A percentile compares a stretch with the other conserved stretches of the same genome.
These are phyloP conservation scores for Mortierella polycephala DNA, from an alignment of 371 early-diverging fungal genomes.

Conservation along the genomic window DNA sequence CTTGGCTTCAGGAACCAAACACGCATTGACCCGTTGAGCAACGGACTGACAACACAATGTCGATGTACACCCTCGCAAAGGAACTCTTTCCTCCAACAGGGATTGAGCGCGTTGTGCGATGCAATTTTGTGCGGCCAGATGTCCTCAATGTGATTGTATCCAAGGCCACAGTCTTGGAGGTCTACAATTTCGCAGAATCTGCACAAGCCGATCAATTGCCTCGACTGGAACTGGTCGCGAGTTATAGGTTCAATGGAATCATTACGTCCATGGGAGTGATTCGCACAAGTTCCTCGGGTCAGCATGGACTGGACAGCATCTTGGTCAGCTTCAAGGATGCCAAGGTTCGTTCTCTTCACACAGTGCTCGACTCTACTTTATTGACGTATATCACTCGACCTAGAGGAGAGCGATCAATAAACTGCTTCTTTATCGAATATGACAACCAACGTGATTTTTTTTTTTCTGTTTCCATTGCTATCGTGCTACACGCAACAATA, in stretches of 20 bases:
- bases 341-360: conserved; percentile 70
- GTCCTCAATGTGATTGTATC: conserved; percentile 83
- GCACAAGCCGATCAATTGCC: conserved; percentile 65
- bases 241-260: conserved; percentile 83
- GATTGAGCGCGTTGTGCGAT: conserved; percentile 79
- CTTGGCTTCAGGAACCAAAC: too few relatives aligned
- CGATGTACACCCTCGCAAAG: conserved; percentile 79
- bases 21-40: background rate
- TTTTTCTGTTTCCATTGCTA: conserved; percentile 5
- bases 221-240: conserved; percentile 77
- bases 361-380: background rate
- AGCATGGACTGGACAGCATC: conserved; percentile 84
- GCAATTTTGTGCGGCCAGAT: conserved; percentile 78
- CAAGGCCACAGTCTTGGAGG: conserved; percentile 79
- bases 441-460: conserved; percentile 1
- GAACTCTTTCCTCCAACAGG: conserved; percentile 84
- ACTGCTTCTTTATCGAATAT: conserved; percentile 21
- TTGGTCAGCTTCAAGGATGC: conserved; percentile 92
- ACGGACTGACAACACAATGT: conserved; percentile 29
- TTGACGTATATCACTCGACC: background rate
- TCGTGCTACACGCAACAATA: conserved; percentile 35
- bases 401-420: conserved; percentile 19
- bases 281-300: conserved; percentile 72
- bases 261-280: conserved; percentile 85
- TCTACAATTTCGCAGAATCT: conserved; percentile 81